Evolutionary conservation across 2,329 filamentous ascomycete species (phyloP), one percentile per base, ranked within the genome.

Genomic region (Fusarium temperatum): DNA sequence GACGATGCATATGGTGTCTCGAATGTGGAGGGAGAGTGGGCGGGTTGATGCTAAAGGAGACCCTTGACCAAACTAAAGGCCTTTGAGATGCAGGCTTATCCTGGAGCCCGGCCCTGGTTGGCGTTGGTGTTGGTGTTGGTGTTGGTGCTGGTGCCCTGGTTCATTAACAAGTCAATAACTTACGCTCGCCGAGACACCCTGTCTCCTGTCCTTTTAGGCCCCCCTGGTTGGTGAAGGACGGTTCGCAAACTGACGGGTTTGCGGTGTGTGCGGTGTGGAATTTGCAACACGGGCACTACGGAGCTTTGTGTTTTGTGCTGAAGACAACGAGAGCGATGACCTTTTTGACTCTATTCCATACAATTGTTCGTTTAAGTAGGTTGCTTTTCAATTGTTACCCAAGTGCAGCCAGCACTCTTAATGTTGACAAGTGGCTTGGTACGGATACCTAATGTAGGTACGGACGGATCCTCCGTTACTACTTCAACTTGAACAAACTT

Each of bases 1-100:
- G 76, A 72, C 79, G 79, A 76, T 78, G 76, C 75, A 77, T 75
- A 75, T 78, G 63, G 75, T 80, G 80, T 82, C 80, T 81, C 80
- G 76, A 78, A 77, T 76, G 71, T 72, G 77, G 76, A 80, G 75
- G 76, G 66, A 69, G 71, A 72, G 66, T 73, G 72, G 65, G 66
- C 71, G 71, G 60, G 66, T 72, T 68, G 72, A 64, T 76, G 65
- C 70, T 75, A 77, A 75, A 75, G 73, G 72, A 64, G 76, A 69
- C 72, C 74, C 75, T 74, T 59, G 70, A 45, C 62, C 59, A 26
- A 66, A 54, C 72, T 75, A 73, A 66, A 68, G 60, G 59, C 42
- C 28, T 65, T 63, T 57, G 53, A 65, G 56, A 53, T 58, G 62
- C 73, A 75, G 66, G 73, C 66, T 54, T 60, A 77, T 70, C 75